Base-by-base conservation (phyloP, 768 basidiomycete species). In the Ramaria rubella region DNA sequence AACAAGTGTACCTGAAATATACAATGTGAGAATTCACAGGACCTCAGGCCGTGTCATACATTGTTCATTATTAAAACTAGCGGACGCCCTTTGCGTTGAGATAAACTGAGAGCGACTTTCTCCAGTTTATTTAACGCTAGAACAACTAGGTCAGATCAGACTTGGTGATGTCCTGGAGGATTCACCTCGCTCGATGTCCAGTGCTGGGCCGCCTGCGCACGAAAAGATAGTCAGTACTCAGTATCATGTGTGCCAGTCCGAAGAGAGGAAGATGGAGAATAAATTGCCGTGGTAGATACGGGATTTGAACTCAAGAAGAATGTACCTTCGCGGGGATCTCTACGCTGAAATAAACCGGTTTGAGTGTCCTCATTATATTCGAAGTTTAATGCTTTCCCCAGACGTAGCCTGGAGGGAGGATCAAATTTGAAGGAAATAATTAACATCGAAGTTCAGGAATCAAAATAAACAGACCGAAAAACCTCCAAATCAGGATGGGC, bases 401-500 rank as follows among this genome's bases (percentile, higher is more conserved):
- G 76, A 40, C 90, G 82, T 38, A 93, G 76, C 55, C 86, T 78
- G 29, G 14, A 14, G 29, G 11, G 49, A 17, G 19, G 7, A 33
- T 33, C 4, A 14, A 36, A 5, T 17, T 15, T 33, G 11, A 36
- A 23, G 30, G 48, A 11, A 19, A 49, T 7, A 12, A 9, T 21
- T 19, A 26, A 27, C 21, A 45, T 45, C 14, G 26, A 23, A 17
- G n/a, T 17, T 30, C 29, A 19, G 12, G 34, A 40, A 40, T n/a
- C 38, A 5, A 38, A 15, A 7, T 11, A 48, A 30, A 76, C 64
- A 23, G 74, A 62, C 15, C 66, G 57, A 72, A 94, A 91, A 30
- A 94, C 87, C 67, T 92, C 88, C 17, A 94, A 75, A 69, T 92
- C 88, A 19, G 87, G 87, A 68, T 92, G 90, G 14, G 86, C 90